Evolutionary conservation across 208 protist species (phyloP), one percentile per base, ranked within the genome.

Genomic region (Crithidia mellificae): DNA sequence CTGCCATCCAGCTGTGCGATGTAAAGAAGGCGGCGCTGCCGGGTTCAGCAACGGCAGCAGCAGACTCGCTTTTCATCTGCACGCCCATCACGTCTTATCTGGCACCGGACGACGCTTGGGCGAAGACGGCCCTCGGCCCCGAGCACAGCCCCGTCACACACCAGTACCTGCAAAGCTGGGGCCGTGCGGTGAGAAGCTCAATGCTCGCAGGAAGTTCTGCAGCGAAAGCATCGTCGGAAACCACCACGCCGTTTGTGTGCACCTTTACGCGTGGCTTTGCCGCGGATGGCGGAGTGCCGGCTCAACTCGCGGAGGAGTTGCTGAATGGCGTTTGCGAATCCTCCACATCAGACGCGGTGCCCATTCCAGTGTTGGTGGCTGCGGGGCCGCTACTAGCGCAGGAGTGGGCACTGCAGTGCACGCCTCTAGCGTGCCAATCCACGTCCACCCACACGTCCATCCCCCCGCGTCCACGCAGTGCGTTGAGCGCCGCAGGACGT

Each of bases 311-410:
- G 4, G 53, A 72, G 15, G 47, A 46, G 17, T 59, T 74, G 52
- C 47, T 84, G 19, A 68, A 63, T 72, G 44, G 46, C n/a, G 22
- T 8, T 6, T 17, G 32, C 3, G 32, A 25, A 19, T n/a, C 57
- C 22, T 32, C 56, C 0, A n/a, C 19, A 25, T 2, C 38, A 41
- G 22, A 7, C 4, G 29, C 38, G 5, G 38, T 0, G 9, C 14
- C 50, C 2, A 38, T 73, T 24, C 74, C 74, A 0, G 61, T 93
- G 20, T 56, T 92, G 25, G 83, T 80, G 29, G 85, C 79, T 29
- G 81, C 79, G 0, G 90, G 87, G 0, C 87, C 90, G 25, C 34
- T 95, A 12, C 63, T 92, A 39, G 72, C 83, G 38, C 79, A 65
- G 53, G 89, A 92, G 63, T 94, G 89, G 89, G 82, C 82, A 1